A percentile compares a stretch with the other conserved stretches of the same genome.
phyloP scores from a whole-genome alignment of 345 rosid genomes.

The Aquilaria yunnanensis region DNA sequence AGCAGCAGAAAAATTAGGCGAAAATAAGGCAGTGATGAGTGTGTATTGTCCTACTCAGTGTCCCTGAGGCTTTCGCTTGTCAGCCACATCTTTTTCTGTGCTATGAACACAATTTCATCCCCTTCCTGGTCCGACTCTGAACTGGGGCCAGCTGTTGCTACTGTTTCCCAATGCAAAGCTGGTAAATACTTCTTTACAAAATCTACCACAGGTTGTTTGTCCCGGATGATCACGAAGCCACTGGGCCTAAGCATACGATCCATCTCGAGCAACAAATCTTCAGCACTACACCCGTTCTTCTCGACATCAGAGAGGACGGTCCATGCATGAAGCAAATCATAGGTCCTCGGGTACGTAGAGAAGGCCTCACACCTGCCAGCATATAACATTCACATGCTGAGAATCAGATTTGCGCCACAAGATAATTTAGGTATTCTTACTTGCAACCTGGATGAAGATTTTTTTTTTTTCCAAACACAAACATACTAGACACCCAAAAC shows the following conservation, averaged over 20 bases:
- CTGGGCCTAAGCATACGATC: slow-evolving; percentile 90
- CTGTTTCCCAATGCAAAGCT: slow-evolving; percentile 85
- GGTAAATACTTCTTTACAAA: slow-evolving; percentile 55
- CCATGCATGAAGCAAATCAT: slow-evolving; percentile 85
- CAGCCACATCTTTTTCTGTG: slow-evolving; percentile 85
- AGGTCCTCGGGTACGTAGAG: slow-evolving; percentile 90
- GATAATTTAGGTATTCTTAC: too few species aligned
- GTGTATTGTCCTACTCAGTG: slow-evolving; percentile 35
- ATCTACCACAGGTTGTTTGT: slow-evolving; percentile 56
- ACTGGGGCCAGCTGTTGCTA: slow-evolving; percentile 40
- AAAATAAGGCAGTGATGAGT: background rate
- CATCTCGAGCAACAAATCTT: slow-evolving; percentile 87
- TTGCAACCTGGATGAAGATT: too few species aligned
- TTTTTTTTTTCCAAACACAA: too few species aligned
- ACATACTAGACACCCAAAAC: too few species aligned
- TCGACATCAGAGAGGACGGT: slow-evolving; percentile 53
- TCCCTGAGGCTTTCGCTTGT: slow-evolving; percentile 73
- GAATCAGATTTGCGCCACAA: too few species aligned
- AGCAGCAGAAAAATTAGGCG: slow-evolving; percentile 12
- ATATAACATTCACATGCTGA: background rate
- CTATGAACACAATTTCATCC: slow-evolving; percentile 43
- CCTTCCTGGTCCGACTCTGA: slow-evolving; percentile 51
- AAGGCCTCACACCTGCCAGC: slow-evolving; percentile 82
- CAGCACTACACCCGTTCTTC: slow-evolving; percentile 71
- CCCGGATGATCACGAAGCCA: slow-evolving; percentile 68